Evolutionary conservation across 1,284 basidiomycete genomes (phyloP).

Genomic region (Microbotryum saponariae): DNA sequence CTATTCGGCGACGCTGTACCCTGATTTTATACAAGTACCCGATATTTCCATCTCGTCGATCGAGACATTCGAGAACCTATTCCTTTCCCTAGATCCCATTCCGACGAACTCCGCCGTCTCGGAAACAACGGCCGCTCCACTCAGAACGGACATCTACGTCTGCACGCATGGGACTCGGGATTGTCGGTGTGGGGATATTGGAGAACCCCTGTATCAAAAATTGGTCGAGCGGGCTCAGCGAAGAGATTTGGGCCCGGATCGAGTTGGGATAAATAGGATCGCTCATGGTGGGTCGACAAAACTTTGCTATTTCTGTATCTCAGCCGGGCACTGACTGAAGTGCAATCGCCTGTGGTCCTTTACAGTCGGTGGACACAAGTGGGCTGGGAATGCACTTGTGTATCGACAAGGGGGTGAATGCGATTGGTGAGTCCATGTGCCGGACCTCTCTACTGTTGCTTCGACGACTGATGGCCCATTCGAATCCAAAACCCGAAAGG

Average conservation of each 20-base stretch:
- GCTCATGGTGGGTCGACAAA: slow-evolving; percentile 28
- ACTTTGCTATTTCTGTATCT: slow-evolving; percentile 15
- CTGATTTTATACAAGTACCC: slow-evolving; percentile 20
- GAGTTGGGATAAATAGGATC: slow-evolving; percentile 19
- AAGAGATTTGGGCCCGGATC: slow-evolving; percentile 12
- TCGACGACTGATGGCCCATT: background rate
- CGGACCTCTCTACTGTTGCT: too few relatives aligned
- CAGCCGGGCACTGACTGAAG: slow-evolving; percentile 5
- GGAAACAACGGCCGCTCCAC: background rate
- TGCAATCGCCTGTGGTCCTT: too few relatives aligned
- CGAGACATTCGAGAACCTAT: slow-evolving; percentile 4
- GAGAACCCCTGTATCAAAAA: slow-evolving; percentile 36
- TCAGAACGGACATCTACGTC: slow-evolving; percentile 37
- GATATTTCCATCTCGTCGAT: slow-evolving; percentile 13
- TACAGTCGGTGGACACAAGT: slow-evolving; percentile 35
- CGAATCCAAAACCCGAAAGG: slow-evolving; percentile 14
- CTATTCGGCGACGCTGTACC: slow-evolving; percentile 23
- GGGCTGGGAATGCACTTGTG: slow-evolving; percentile 40
- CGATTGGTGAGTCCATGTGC: slow-evolving; percentile 28
- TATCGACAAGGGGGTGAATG: slow-evolving; percentile 39
- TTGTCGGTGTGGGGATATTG: slow-evolving; percentile 42
- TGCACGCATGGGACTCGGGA: slow-evolving; percentile 41
- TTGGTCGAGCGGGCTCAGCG: slow-evolving; percentile 33
- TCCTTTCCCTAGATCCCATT: slow-evolving; percentile 3
- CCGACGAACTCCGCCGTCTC: background rate